Conservation (phyloP, 805 yeast genomes). For the Debaryomyces castellii region DNA sequence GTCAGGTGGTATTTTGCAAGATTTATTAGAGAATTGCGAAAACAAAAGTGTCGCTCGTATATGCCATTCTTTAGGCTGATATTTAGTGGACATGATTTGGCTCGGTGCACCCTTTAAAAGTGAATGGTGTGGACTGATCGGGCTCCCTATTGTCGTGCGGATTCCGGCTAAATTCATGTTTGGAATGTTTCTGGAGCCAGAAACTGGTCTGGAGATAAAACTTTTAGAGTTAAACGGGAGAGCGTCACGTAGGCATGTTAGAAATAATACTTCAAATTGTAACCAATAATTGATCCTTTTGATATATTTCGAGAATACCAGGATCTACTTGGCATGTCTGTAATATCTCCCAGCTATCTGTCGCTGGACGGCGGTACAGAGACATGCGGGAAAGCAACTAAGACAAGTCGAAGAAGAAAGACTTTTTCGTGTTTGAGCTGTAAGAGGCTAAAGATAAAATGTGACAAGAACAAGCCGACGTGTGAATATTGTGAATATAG, state of each 20-base stretch:
- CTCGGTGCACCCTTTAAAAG: no score
- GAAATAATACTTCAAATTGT: no score
- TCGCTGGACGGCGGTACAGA: neutral
- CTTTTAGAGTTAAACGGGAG: no score
- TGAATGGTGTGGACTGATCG: no score
- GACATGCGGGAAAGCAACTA: neutral
- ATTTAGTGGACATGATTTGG: no score
- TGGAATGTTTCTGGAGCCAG: neutral
- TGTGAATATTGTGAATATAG: conserved; percentile 1
- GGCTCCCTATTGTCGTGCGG: no score
- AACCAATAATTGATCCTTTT: no score
- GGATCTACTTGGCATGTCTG: neutral
- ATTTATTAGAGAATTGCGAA: no score
- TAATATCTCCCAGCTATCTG: neutral
- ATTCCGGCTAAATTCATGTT: neutral
- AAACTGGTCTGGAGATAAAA: no score
- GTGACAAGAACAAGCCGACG: neutral
- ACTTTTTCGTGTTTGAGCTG: neutral
- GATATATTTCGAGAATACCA: neutral
- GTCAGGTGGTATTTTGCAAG: neutral
- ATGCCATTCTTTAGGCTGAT: no score
- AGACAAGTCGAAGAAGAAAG: neutral
- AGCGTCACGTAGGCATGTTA: no score
- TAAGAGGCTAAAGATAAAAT: conserved; percentile 1
- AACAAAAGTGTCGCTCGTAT: no score